phyloP scores from a whole-genome alignment of 257 asterid species.

The Marsdenia floribunda region DNA sequence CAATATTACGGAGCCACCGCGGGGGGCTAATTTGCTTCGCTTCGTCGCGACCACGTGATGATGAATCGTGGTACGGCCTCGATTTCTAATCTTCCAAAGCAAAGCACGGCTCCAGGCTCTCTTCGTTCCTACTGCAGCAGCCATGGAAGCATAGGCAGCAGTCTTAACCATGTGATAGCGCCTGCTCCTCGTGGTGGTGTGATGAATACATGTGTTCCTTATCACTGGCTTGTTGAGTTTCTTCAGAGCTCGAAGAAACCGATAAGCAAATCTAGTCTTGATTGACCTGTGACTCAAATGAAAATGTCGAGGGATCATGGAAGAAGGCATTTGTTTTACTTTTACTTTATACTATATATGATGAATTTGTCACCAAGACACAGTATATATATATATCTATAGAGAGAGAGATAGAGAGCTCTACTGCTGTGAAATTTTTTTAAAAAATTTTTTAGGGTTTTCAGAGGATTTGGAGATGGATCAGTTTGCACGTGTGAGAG shows the following conservation, averaged over 20 bases:
- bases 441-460: conserved; percentile 39
- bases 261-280: conserved; percentile 39
- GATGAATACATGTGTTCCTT: neutral
- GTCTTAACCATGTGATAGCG: conserved; percentile 37
- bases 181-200: conserved; percentile 11
- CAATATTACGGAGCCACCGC: neutral
- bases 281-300: conserved; percentile 33
- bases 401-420: too few species aligned
- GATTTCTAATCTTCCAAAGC: conserved; percentile 35
- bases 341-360: too few species aligned
- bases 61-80: conserved; percentile 5
- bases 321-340: neutral
- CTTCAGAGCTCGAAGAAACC: conserved; percentile 49
- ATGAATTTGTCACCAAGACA: too few species aligned
- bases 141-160: conserved; percentile 70
- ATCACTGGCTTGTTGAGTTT: conserved; percentile 25
- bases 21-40: neutral
- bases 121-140: conserved; percentile 53
- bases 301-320: conserved; percentile 18
- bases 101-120: conserved; percentile 70
- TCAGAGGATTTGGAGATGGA: neutral
- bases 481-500: neutral
- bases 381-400: too few species aligned
- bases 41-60: neutral
- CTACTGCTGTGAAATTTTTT: neutral